Conservation (phyloP, 1,284 basidiomycete species). For the Sporisorium iseilematis-ciliati region DNA sequence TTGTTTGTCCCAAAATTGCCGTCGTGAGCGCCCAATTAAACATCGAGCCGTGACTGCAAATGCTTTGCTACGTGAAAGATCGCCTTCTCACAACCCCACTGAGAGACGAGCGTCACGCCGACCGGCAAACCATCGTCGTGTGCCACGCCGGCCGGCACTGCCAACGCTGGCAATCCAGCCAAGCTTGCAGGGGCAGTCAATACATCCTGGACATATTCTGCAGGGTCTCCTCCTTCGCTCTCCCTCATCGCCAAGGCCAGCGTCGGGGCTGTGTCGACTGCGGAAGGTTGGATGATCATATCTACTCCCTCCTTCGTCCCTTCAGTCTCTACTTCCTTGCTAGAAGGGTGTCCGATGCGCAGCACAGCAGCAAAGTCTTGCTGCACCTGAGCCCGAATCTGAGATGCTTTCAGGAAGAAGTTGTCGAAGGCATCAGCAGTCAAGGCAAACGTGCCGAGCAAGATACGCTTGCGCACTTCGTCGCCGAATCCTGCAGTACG, state of each 20-base stretch:
- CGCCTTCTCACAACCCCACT: slow-evolving; percentile 86
- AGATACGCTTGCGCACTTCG: slow-evolving; percentile 87
- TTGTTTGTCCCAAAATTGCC: too few species aligned
- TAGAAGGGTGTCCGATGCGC: slow-evolving; percentile 72
- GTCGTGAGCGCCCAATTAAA: neutral
- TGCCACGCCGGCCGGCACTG: slow-evolving; percentile 75
- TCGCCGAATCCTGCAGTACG: slow-evolving; percentile 79
- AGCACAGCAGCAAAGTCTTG: slow-evolving; percentile 83
- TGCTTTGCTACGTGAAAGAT: slow-evolving; percentile 75
- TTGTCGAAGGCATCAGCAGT: slow-evolving; percentile 95
- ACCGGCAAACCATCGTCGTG: slow-evolving; percentile 77
- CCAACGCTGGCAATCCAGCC: slow-evolving; percentile 86
- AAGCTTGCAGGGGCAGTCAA: slow-evolving; percentile 91
- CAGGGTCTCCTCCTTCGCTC: slow-evolving; percentile 5
- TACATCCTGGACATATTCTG: slow-evolving; percentile 87
- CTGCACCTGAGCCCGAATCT: slow-evolving; percentile 79
- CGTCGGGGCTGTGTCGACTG: slow-evolving; percentile 59
- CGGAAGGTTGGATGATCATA: slow-evolving; percentile 80
- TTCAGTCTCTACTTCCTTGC: neutral
- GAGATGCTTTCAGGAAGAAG: slow-evolving; percentile 92
- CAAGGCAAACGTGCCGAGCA: slow-evolving; percentile 92
- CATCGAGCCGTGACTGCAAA: slow-evolving; percentile 70
- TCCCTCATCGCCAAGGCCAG: slow-evolving; percentile 20
- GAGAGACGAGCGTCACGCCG: slow-evolving; percentile 85
- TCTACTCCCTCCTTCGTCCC: slow-evolving; percentile 74